These are phyloP conservation scores for Orbilia javanica DNA, from an alignment of 2,329 filamentous ascomycete genomes.

Conservation along the genomic window DNA sequence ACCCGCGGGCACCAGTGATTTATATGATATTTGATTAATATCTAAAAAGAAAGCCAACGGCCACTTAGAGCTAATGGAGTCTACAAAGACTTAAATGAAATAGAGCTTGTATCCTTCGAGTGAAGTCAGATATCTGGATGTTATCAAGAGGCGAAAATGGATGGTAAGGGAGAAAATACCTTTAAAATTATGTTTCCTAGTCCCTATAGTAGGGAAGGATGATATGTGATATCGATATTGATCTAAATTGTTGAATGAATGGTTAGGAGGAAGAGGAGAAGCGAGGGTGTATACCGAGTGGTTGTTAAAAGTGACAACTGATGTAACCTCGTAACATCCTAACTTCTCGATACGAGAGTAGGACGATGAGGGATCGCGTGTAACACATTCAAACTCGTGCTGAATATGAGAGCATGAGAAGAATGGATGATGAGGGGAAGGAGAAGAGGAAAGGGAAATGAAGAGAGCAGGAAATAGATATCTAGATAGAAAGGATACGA, in stretches of 20 bases:
- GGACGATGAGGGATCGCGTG: not conserved
- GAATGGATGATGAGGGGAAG: not conserved
- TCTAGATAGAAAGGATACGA: no score
- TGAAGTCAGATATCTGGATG: not conserved
- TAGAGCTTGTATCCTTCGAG: not conserved
- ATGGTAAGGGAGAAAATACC: not conserved
- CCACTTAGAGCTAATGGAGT: not conserved
- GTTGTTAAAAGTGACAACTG: not conserved
- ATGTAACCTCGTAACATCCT: not conserved
- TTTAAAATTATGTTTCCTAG: not conserved
- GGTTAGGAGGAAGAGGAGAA: not conserved
- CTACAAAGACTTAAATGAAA: not conserved
- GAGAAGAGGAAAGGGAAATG: not conserved
- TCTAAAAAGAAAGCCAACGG: not conserved
- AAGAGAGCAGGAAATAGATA: no score
- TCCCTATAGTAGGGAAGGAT: slow-evolving; percentile 1
- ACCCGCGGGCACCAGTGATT: not conserved
- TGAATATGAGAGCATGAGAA: not conserved
- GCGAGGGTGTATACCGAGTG: not conserved
- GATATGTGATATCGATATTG: not conserved
- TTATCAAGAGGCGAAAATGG: not conserved
- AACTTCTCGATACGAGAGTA: not conserved
- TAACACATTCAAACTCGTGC: not conserved
- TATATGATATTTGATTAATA: not conserved
- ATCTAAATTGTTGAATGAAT: not conserved